Evolutionary conservation across 1,284 basidiomycete species (phyloP), one percentile per base, ranked within the genome.

Genomic region (Mycena citricolor): DNA sequence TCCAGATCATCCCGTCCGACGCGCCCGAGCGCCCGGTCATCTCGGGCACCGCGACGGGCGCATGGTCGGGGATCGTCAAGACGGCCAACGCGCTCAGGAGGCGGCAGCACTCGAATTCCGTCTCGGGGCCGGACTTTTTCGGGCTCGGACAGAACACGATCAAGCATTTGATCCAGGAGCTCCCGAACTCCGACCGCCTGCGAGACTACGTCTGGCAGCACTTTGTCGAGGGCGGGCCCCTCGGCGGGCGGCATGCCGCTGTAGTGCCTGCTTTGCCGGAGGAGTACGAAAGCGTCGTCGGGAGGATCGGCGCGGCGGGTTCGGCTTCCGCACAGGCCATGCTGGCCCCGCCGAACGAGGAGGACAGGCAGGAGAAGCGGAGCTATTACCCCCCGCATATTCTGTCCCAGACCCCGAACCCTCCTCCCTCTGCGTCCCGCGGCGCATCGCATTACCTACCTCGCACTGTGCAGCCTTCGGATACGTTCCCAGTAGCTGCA

Each of bases 111-210:
- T 85, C 81, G 31, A 90, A 90, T 61, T 86, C 83, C 8, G 86
- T 90, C 11, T 90, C 87, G 3, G 87, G 86, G 0, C 87, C 86
- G 8, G 87, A 90, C 64, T 89, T 90, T 62, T 90, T 87, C 58
- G 88, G 88, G 6, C 69, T 90, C 8, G 83, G 84, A 4, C 84
- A 89, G 63, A 89, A 89, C 58, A 84, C 84, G 8, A 88, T 90
- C 68, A 90, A 90, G 64, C 84, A 87, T 57, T 73, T 90, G 36
- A 86, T 90, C 19, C 87, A 90, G 62, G 81, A 88, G 61, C 69
- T 90, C 21, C 79, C 81, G 3, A 77, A 77, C 44, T 81, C 88
- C 11, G 75, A 83, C 60, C 69, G 76, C 39, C 61, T 89, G 46
- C 73, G 76, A 54, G 81, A 86, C 64, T 90, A 90, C 59, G 85